Evolutionary conservation across 2,329 filamentous ascomycete genomes (phyloP).

Genomic region (Penicillium paneum): DNA sequence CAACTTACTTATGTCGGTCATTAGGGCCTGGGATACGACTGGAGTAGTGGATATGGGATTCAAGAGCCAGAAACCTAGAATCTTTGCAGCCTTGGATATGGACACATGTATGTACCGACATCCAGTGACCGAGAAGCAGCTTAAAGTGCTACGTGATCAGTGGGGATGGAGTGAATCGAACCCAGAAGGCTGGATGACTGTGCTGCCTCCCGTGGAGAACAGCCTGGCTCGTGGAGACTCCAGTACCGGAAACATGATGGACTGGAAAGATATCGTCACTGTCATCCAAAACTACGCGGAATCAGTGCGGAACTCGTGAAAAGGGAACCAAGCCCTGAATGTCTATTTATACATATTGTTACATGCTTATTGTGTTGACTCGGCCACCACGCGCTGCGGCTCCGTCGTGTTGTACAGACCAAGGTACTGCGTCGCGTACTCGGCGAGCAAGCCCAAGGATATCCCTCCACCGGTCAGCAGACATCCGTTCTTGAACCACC

Average conservation of each 20-base stretch:
- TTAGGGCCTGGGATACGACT: slow-evolving; percentile 84
- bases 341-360: slow-evolving; percentile 2
- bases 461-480: slow-evolving; percentile 61
- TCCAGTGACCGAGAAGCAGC: slow-evolving; percentile 71
- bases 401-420: slow-evolving; percentile 26
- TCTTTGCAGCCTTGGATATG: slow-evolving; percentile 79
- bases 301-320: not conserved
- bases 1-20: slow-evolving; percentile 67
- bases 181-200: slow-evolving; percentile 60
- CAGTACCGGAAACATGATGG: slow-evolving; percentile 77
- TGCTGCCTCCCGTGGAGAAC: slow-evolving; percentile 72
- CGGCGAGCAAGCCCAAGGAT: slow-evolving; percentile 52
- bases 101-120: slow-evolving; percentile 90
- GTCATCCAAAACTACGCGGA: slow-evolving; percentile 53
- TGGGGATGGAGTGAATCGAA: slow-evolving; percentile 59
- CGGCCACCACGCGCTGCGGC: not conserved
- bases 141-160: slow-evolving; percentile 66
- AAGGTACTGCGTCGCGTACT: slow-evolving; percentile 46
- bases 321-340: not conserved
- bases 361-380: slow-evolving; percentile 8
- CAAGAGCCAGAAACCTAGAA: slow-evolving; percentile 54
- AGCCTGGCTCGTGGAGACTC: slow-evolving; percentile 79
- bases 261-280: slow-evolving; percentile 71
- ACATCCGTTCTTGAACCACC: slow-evolving; percentile 63
- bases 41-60: slow-evolving; percentile 52